Base-by-base conservation (phyloP, 495 filamentous ascomycete genomes). In the Delitschia confertaspora region DNA sequence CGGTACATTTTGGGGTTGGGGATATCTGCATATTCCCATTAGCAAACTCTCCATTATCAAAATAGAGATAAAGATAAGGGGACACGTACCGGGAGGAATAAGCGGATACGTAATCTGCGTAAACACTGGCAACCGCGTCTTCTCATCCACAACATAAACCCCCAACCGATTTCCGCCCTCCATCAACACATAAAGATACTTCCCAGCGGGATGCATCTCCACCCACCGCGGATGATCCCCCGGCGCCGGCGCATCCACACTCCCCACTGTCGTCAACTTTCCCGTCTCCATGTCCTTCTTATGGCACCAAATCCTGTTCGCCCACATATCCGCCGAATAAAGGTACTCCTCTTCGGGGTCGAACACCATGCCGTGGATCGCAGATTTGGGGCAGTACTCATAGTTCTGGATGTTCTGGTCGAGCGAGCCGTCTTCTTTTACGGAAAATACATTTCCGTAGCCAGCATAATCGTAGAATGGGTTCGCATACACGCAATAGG, bases 351-450 rank as follows among this genome's bases (percentile, higher is more conserved):
- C 85, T 40, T 76, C 79, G 8, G 81, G 76, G 60, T 91, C 83
- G 58, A 91, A 91, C 32, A 86, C 83, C 82, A 87, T 88, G 64
- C 83, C 85, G 64, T 91, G 85, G 50, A 91, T 83, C 32, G 82
- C 84, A 6, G 82, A 82, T 59, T 83, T 74, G 25, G 68, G 62
- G 32, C 75, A 70, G 58, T 88, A 85, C 37, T 79, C 74, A 65
- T 82, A 88, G 62, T 88, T 85, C 53, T 91, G 85, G 37, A 88
- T 67, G 61, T 84, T 84, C 55, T 68, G 60, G 11, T 73, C 69
- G 17, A 91, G 72, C 13, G 60, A 62, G 22, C 85, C 84, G 4
- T 75, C 64, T 17, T 61, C 25, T 39, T 75, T 74, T 23, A 82
- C 78, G 16, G 78, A 78, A 63, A 87, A 88, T 57, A 86, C 75